phyloP scores from a whole-genome alignment of 768 basidiomycete species.

The Amanita inopinata region DNA sequence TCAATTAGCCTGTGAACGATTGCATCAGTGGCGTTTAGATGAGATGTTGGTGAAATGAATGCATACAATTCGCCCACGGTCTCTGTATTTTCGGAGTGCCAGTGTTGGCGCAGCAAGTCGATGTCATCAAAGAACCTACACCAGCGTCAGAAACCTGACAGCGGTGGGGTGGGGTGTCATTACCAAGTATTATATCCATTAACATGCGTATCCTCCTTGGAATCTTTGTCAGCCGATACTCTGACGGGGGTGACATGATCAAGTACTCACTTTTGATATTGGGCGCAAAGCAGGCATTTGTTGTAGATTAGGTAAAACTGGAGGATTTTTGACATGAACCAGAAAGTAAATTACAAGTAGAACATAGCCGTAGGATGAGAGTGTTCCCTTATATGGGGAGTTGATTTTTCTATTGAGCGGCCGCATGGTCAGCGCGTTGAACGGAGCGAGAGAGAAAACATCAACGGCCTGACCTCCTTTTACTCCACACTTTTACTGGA shows the following conservation, averaged over 20 bases:
- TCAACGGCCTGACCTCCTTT: conserved; percentile 62
- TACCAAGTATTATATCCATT: conserved; percentile 78
- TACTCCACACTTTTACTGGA: conserved; percentile 97
- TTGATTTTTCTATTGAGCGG: conserved; percentile 78
- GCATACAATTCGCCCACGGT: conserved; percentile 87
- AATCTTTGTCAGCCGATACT: conserved; percentile 8
- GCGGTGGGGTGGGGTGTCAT: too few species aligned
- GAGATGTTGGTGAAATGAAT: not conserved
- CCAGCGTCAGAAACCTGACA: too few species aligned
- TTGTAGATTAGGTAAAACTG: conserved; percentile 92
- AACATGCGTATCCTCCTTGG: conserved; percentile 66
- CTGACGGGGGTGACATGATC: conserved; percentile 1
- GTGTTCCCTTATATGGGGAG: conserved; percentile 92
- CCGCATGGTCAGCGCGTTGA: not conserved
- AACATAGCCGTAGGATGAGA: conserved; percentile 96
- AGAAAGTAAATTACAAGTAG: conserved; percentile 97
- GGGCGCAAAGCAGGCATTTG: conserved; percentile 88
- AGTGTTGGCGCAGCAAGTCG: conserved; percentile 81
- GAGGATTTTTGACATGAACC: conserved; percentile 94
- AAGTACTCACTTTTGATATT: conserved; percentile 53
- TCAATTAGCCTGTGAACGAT: conserved; percentile 68
- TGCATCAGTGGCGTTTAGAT: conserved; percentile 10
- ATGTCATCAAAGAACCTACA: conserved; percentile 95
- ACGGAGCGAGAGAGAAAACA: not conserved
- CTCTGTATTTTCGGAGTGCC: conserved; percentile 91